These are phyloP conservation scores for Groenewaldozyma sp. DNA, from an alignment of 1,139 yeast species.

Conservation along the genomic window DNA sequence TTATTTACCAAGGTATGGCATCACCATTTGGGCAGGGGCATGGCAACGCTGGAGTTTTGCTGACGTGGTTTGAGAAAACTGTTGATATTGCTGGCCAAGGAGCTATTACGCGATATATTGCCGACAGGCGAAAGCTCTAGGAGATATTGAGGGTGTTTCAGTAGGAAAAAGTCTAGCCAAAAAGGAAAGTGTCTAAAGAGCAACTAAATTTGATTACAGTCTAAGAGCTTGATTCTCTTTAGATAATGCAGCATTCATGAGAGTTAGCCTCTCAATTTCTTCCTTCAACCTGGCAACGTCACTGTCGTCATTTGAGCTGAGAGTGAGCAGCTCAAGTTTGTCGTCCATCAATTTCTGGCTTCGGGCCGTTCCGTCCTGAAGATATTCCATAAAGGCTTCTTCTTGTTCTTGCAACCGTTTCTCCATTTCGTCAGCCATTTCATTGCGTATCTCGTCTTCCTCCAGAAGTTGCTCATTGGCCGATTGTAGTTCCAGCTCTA, in stretches of 20 bases:
- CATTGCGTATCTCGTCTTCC: slow-evolving; percentile 29
- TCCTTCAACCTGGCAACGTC: slow-evolving; percentile 7
- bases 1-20: slow-evolving; percentile 79
- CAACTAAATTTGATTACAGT: no score
- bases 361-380: slow-evolving; percentile 22
- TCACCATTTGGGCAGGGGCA: slow-evolving; percentile 56
- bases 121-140: slow-evolving; percentile 75
- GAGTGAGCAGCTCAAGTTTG: slow-evolving; percentile 18
- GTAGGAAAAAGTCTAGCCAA: no score
- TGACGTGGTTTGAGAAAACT: slow-evolving; percentile 89
- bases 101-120: slow-evolving; percentile 74
- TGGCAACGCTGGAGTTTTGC: slow-evolving; percentile 76
- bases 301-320: slow-evolving; percentile 5
- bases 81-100: slow-evolving; percentile 81
- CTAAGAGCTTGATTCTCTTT: no score
- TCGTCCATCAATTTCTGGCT: slow-evolving; percentile 19
- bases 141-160: slow-evolving; percentile 1
- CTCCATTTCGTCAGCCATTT: slow-evolving; percentile 29
- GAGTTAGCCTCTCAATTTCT: slow-evolving; percentile 10
- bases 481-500: slow-evolving; percentile 18
- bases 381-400: slow-evolving; percentile 16
- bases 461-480: slow-evolving; percentile 18
- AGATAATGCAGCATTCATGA: slow-evolving; percentile 7
- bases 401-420: slow-evolving; percentile 24
- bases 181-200: no score